Conservation (phyloP, 139 green algal species). For the Asterochloris erici region DNA sequence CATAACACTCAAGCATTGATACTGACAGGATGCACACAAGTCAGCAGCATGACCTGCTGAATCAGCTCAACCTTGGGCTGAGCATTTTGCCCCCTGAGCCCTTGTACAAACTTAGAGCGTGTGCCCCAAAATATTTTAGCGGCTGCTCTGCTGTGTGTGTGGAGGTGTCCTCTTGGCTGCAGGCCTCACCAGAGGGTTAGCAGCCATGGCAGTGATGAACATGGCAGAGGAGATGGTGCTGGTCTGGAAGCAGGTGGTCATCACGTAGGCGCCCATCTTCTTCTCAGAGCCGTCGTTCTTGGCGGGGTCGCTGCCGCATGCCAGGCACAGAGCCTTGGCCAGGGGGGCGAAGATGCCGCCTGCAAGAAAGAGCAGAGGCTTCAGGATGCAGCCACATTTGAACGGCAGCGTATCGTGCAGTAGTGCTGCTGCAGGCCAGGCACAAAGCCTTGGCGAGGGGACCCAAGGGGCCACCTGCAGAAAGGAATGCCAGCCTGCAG, state of each 20-base stretch:
- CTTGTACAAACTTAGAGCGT: too few relatives aligned
- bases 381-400: background rate
- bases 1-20: too few relatives aligned
- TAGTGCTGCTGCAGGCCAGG: background rate
- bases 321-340: slow-evolving; percentile 91
- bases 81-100: too few relatives aligned
- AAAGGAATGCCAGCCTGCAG: background rate
- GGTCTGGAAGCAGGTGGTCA: slow-evolving; percentile 96
- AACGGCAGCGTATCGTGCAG: background rate
- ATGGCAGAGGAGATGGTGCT: slow-evolving; percentile 91
- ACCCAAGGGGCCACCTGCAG: background rate
- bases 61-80: too few relatives aligned
- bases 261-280: slow-evolving; percentile 97
- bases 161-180: too few relatives aligned
- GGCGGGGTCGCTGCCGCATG: slow-evolving; percentile 84
- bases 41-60: too few relatives aligned
- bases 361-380: background rate
- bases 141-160: too few relatives aligned
- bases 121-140: too few relatives aligned
- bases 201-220: slow-evolving; percentile 98
- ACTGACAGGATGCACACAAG: too few relatives aligned
- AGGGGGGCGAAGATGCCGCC: slow-evolving; percentile 99
- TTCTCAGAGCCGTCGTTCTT: slow-evolving; percentile 85
- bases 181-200: slow-evolving; percentile 8
- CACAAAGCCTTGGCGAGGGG: background rate